Base-by-base conservation (phyloP, 2,329 filamentous ascomycete species). In the Chrysosporium queenslandicum region DNA sequence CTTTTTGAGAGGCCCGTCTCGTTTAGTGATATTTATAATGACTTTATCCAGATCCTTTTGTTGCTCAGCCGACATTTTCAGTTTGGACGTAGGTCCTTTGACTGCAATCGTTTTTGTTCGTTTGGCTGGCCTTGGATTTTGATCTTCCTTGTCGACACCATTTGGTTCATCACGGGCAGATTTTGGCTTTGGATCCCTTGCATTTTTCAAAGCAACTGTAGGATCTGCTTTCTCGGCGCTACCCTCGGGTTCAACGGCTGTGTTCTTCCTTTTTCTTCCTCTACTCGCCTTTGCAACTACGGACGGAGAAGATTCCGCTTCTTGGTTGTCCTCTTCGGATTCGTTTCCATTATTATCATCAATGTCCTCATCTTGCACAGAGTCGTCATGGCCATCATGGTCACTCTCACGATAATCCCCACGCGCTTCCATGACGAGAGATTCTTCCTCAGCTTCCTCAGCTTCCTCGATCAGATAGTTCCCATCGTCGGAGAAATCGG, bases 1-100 rank as follows among this genome's bases (percentile, higher is more conserved):
- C 40, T 70, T 71, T 50, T 72, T 75, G 45, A 71, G 65, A 18
- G 75, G 75, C 11, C 69, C 68, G 12, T 66, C 66, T 47, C 70
- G 65, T 41, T 67, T 70, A 52, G 66, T 66, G 40, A 74, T 68
- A 42, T 70, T 69, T 50, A 72, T 69, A 16, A 74, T 67, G 18
- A 72, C 65, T 37, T 67, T 63, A 45, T 71, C 64, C 32, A 74
- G 55, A 39, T 73, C 67, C 4, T 67, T 58, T 42, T 64, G 58
- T 48, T 69, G 53, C 61, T 64, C 53, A 59, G 58, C 32, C 54
- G 62, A 60, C 53, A 64, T 50, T 52, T 61, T 61, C 46, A 63
- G 52, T 18, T 63, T 65, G 11, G 57, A 50, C 16, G 58, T 56
- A 51, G 60, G 63, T 20, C 54, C 32, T 41, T 55, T 59, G 40